Evolutionary conservation across 2,329 filamentous ascomycete genomes (phyloP).

Genomic region (Septoria petroselini): DNA sequence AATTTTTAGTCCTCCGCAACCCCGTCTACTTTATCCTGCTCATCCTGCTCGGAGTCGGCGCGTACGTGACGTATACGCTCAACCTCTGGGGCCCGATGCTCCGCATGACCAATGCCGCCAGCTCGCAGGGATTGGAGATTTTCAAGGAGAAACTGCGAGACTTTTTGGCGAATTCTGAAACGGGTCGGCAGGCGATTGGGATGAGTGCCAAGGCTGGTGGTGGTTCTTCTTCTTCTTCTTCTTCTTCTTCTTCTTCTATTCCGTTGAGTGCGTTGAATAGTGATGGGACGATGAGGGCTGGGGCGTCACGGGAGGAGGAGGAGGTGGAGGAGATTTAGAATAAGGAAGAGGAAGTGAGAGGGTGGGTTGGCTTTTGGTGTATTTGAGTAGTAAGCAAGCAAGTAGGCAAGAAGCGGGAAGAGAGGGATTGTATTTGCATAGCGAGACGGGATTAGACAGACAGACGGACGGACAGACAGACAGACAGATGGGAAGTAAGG

Average conservation of each 20-base stretch:
- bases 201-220: slow-evolving; percentile 60
- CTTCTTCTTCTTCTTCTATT: too few species aligned
- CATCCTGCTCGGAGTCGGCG: slow-evolving; percentile 69
- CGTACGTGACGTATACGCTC: slow-evolving; percentile 87
- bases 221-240: too few species aligned
- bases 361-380: too few species aligned
- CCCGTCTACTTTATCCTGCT: slow-evolving; percentile 89
- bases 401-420: too few species aligned
- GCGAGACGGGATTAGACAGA: slow-evolving; percentile 4
- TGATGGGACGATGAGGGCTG: slow-evolving; percentile 43
- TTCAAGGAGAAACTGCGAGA: slow-evolving; percentile 88
- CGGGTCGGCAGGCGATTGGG: slow-evolving; percentile 75
- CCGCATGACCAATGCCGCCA: slow-evolving; percentile 89
- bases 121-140: slow-evolving; percentile 80
- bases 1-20: slow-evolving; percentile 74
- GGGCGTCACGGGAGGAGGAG: slow-evolving; percentile 32
- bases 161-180: slow-evolving; percentile 84
- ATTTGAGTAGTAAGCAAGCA: too few species aligned
- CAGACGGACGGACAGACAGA: too few species aligned
- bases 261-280: slow-evolving; percentile 33
- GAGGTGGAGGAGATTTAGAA: slow-evolving; percentile 39
- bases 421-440: too few species aligned
- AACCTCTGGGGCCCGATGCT: slow-evolving; percentile 95
- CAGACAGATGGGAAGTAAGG: too few species aligned
- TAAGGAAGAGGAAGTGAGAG: too few species aligned